A percentile compares a stretch with the other conserved stretches of the same genome.
Evolutionary conservation across 2,329 filamentous ascomycete species (phyloP).

Genomic region (Dissoconium aciculare): DNA sequence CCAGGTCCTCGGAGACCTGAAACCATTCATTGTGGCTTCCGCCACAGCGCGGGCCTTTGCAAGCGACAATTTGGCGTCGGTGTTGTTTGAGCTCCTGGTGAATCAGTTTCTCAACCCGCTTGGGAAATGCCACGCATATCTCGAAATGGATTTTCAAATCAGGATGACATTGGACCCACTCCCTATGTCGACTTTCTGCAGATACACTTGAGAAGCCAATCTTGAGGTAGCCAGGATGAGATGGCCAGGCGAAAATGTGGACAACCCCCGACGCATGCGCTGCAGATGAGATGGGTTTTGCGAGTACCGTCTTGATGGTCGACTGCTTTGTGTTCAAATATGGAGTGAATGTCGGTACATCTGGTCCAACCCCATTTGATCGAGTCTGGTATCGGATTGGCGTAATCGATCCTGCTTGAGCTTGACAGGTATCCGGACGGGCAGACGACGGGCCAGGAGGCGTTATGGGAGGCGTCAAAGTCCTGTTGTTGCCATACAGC

Average conservation of each 20-base stretch:
- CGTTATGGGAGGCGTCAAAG: too few relatives aligned
- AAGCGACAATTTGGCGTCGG: neutral
- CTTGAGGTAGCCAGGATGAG: neutral
- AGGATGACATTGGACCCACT: neutral
- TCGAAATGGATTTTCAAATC: neutral
- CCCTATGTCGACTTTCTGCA: neutral
- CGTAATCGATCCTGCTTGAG: too few relatives aligned
- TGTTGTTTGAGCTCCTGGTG: neutral
- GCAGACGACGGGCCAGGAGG: too few relatives aligned
- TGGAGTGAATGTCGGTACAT: too few relatives aligned
- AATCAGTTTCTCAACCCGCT: neutral
- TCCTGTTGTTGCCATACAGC: too few relatives aligned
- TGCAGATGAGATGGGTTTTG: too few relatives aligned
- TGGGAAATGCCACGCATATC: neutral
- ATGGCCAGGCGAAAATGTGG: neutral
- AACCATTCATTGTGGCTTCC: neutral
- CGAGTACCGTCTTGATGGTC: too few relatives aligned
- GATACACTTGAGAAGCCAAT: neutral
- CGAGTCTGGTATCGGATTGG: too few relatives aligned
- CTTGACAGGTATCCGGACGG: too few relatives aligned
- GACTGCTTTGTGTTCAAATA: too few relatives aligned
- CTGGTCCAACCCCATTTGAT: too few relatives aligned
- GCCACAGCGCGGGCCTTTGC: neutral
- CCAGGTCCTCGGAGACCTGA: neutral
- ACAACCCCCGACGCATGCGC: too few relatives aligned